Conservation (phyloP, 2,329 filamentous ascomycete genomes). For the Claviceps paspali region DNA sequence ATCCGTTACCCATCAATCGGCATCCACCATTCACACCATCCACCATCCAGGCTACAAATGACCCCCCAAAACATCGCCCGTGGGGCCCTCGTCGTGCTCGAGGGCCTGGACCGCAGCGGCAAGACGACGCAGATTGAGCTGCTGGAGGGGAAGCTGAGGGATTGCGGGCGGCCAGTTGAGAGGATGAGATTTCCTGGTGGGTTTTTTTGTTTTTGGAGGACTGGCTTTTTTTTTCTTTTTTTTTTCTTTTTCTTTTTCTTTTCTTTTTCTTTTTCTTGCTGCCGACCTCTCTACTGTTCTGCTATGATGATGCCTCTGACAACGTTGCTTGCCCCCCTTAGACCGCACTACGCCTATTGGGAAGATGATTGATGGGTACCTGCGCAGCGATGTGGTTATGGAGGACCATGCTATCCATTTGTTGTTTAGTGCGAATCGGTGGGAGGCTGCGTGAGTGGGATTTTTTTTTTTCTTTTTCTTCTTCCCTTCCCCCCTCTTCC, state of each 20-base stretch:
- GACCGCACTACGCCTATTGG: conserved; percentile 76
- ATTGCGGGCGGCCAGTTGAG: conserved; percentile 32
- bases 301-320: too few species aligned
- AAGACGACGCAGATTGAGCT: conserved; percentile 81
- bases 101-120: conserved; percentile 78
- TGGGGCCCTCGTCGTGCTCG: conserved; percentile 68
- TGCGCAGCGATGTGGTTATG: conserved; percentile 55
- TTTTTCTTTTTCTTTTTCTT: neutral
- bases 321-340: too few species aligned
- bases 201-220: conserved; percentile 15
- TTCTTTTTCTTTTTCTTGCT: neutral
- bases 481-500: conserved; percentile 1
- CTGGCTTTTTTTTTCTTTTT: neutral
- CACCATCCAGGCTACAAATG: neutral
- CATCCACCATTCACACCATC: too few species aligned
- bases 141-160: conserved; percentile 40
- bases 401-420: conserved; percentile 85
- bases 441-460: conserved; percentile 49
- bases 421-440: conserved; percentile 80
- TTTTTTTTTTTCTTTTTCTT: neutral
- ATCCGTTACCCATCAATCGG: too few species aligned
- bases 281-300: too few species aligned
- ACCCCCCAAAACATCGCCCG: conserved; percentile 17
- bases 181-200: conserved; percentile 43
- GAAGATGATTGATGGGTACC: conserved; percentile 71